Evolutionary conservation across 2,329 filamentous ascomycete genomes (phyloP), one percentile per base, ranked within the genome.

Genomic region (Zymoseptoria brevis): DNA sequence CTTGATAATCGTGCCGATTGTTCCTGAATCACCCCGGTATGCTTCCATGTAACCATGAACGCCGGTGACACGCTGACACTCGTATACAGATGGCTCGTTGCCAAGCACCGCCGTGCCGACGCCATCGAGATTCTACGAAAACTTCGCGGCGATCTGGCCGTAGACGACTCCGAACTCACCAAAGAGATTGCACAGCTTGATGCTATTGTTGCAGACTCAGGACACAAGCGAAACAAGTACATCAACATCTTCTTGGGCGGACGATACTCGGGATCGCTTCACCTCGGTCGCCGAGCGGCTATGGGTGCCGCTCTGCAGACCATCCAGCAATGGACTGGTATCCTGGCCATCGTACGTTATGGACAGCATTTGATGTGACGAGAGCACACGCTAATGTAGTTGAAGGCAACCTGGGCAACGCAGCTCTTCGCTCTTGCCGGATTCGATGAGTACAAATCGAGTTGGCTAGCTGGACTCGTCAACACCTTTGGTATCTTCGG

Each of bases 141-240:
- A 56, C 63, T 71, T 55, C 62, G 68, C 53, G 68, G 68, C 26
- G 75, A 69, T 57, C 62, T 76, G 41, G 53, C 66, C 48, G 65
- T 65, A 22, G 65, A 71, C 24, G 72, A 76, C 54, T 70, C 74
- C 48, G 67, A 57, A 22, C 67, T 75, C 57, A 55, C 64, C n/a
- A 57, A 59, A 22, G 75, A 76, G 54, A 67, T 77, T 19, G 69
- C 75, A 57, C 69, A 76, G 60, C 72, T 79, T 13, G 71, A 76
- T 41, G 75, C 76, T 56, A 73, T 75, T 35, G 72, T 76, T 57
- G 72, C 74, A 59, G 69, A 69, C 30, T 75, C 71, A 52, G 62
- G 73, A 59, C 74, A 75, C 62, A 73, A 73, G 61, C 45, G 45
- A 16, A 73, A 74, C 21, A 68, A 75, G 56, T 67, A 75, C 61